Evolutionary conservation across 2,329 filamentous ascomycete genomes (phyloP).

Genomic region (Trichoderma lentiforme): DNA sequence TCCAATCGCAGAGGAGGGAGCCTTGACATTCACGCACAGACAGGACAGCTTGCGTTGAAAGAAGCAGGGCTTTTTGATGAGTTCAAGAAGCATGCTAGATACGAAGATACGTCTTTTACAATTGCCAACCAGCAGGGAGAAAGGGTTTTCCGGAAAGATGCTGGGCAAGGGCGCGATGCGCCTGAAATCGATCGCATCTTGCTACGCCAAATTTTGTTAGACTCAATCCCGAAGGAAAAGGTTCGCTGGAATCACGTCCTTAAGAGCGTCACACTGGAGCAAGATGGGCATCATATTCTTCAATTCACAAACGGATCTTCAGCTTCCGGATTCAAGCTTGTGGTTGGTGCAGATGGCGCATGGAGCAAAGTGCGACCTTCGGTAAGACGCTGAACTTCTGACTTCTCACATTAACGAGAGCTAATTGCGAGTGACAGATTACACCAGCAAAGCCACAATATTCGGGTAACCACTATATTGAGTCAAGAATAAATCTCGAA

Average conservation of each 20-base stretch:
- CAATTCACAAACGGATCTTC: conserved; percentile 37
- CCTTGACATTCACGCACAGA: conserved; percentile 51
- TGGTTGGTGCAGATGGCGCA: conserved; percentile 38
- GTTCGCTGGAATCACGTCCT: conserved; percentile 39
- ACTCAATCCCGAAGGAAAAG: conserved; percentile 39
- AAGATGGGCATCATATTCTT: conserved; percentile 32
- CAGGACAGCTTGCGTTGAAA: conserved; percentile 49
- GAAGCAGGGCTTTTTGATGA: conserved; percentile 48
- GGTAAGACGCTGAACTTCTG: neutral
- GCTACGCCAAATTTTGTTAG: conserved; percentile 40
- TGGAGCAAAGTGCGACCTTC: conserved; percentile 37
- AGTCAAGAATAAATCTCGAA: neutral
- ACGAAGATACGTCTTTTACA: conserved; percentile 48
- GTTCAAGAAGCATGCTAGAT: conserved; percentile 44
- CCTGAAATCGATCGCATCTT: conserved; percentile 43
- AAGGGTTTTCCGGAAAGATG: conserved; percentile 28
- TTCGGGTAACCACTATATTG: conserved; percentile 14
- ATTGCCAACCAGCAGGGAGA: conserved; percentile 43
- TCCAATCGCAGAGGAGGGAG: conserved; percentile 50
- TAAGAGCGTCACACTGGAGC: neutral
- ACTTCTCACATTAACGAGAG: neutral
- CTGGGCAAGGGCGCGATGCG: conserved; percentile 21
- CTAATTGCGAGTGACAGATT: conserved; percentile 25
- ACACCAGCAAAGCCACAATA: conserved; percentile 14
- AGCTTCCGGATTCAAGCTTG: conserved; percentile 37